These are phyloP conservation scores for Misopates orontium DNA, from an alignment of 257 asterid species.

Conservation along the genomic window DNA sequence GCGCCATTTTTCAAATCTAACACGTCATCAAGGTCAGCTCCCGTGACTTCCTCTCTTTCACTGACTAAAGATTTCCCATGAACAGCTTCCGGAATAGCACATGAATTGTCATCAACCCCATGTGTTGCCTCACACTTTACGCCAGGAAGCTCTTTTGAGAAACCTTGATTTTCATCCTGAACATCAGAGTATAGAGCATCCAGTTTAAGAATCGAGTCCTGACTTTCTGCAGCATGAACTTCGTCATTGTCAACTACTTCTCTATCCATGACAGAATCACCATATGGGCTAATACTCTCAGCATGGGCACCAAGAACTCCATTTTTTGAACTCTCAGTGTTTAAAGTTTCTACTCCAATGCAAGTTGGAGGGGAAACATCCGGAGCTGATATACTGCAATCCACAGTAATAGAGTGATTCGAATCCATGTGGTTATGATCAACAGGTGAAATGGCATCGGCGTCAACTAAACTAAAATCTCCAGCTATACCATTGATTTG, in stretches of 20 bases:
- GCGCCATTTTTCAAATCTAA: conserved; percentile 38
- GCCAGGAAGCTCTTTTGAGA: conserved; percentile 22
- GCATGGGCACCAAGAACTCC: conserved; percentile 10
- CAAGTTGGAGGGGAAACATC: conserved; percentile 19
- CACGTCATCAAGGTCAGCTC: conserved; percentile 42
- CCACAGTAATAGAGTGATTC: conserved; percentile 3
- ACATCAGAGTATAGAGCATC: conserved; percentile 32
- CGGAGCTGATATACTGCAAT: conserved; percentile 16
- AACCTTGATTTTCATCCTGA: conserved; percentile 27
- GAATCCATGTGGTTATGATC: conserved; percentile 14
- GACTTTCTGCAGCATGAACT: conserved; percentile 26
- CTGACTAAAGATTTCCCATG: conserved; percentile 28
- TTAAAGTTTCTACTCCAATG: conserved; percentile 19
- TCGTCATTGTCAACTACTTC: background rate
- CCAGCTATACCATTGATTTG: conserved; percentile 20
- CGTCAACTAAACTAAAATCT: conserved; percentile 28
- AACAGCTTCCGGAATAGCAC: too few species aligned
- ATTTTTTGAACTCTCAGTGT: conserved; percentile 6
- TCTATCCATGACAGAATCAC: conserved; percentile 18
- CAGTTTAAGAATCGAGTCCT: conserved; percentile 27
- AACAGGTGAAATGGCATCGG: conserved; percentile 12
- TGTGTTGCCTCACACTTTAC: conserved; percentile 25
- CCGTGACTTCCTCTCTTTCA: conserved; percentile 43
- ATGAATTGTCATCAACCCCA: conserved; percentile 24
- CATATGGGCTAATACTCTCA: conserved; percentile 18